phyloP scores from a whole-genome alignment of 306 rosid genomes.

The Chamaecrista fasciculata region DNA sequence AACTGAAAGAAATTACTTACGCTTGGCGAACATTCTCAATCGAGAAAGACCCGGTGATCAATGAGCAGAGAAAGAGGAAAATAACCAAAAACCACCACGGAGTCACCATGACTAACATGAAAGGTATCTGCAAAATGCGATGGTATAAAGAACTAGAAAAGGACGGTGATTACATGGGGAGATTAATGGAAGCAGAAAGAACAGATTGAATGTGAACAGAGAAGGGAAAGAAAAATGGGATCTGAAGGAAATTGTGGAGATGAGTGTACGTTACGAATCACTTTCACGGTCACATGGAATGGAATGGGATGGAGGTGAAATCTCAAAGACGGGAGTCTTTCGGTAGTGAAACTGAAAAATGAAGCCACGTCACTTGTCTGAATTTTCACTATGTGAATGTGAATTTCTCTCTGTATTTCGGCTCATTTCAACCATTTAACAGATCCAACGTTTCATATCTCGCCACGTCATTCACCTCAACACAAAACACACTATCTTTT shows the following conservation, averaged over 20 bases:
- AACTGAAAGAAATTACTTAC: constrained; percentile 41
- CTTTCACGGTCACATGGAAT: background rate
- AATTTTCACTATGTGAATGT: too few species aligned
- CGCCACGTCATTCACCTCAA: too few species aligned
- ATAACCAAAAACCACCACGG: constrained; percentile 33
- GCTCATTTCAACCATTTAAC: too few species aligned
- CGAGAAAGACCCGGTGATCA: constrained; percentile 44
- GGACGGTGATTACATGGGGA: background rate
- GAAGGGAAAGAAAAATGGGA: constrained; percentile 37
- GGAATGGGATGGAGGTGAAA: background rate
- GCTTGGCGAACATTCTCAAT: constrained; percentile 56
- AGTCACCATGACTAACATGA: constrained; percentile 44
- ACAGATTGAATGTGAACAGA: background rate
- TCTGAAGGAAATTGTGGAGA: constrained; percentile 33
- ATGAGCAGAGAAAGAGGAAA: constrained; percentile 33
- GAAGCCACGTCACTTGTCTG: background rate
- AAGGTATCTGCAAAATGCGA: constrained; percentile 35
- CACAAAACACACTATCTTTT: too few species aligned
- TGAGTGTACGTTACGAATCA: constrained; percentile 50
- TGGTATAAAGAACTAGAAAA: constrained; percentile 7
- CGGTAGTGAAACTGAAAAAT: background rate
- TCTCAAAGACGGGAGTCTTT: background rate
- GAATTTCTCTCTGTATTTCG: too few species aligned
- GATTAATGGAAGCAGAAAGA: constrained; percentile 17
- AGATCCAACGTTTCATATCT: too few species aligned